phyloP scores from a whole-genome alignment of 176 grass and related monocot species.

The Aegilops longissima region DNA sequence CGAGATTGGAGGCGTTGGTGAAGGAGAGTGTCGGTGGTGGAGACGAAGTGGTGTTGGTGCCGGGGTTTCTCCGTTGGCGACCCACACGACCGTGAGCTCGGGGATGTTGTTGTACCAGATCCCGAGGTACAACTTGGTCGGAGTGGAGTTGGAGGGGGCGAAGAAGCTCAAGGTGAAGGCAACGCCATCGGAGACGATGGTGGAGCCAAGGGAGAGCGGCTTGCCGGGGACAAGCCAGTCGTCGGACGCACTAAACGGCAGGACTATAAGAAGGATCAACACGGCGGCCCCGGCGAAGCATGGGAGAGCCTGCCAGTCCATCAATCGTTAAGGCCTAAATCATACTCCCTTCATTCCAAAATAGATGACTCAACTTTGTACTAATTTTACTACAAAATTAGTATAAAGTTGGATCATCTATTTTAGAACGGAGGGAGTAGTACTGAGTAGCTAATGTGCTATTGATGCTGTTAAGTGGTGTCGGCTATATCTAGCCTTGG shows the following conservation, averaged over 20 bases:
- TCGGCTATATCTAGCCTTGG: no score
- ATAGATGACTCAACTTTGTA: no score
- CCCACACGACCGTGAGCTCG: background rate
- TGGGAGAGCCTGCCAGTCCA: background rate
- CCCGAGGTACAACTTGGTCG: background rate
- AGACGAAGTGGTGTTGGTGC: background rate
- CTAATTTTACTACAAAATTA: no score
- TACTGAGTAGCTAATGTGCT: no score
- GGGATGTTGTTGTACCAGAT: background rate
- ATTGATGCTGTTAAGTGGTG: no score
- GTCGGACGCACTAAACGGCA: background rate
- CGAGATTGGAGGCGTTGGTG: background rate
- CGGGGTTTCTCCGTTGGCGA: background rate
- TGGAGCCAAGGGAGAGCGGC: background rate
- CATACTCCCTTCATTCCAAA: no score
- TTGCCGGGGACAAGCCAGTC: conserved; percentile 3
- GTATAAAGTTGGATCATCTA: no score
- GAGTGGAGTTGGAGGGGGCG: background rate
- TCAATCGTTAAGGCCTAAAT: background rate
- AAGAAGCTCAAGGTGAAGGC: background rate
- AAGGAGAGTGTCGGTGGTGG: background rate
- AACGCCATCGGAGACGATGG: background rate
- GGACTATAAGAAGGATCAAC: background rate
- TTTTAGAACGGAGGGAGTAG: no score
- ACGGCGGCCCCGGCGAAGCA: background rate